phyloP scores from a whole-genome alignment of 345 rosid species.

The Conringia planisiliqua region DNA sequence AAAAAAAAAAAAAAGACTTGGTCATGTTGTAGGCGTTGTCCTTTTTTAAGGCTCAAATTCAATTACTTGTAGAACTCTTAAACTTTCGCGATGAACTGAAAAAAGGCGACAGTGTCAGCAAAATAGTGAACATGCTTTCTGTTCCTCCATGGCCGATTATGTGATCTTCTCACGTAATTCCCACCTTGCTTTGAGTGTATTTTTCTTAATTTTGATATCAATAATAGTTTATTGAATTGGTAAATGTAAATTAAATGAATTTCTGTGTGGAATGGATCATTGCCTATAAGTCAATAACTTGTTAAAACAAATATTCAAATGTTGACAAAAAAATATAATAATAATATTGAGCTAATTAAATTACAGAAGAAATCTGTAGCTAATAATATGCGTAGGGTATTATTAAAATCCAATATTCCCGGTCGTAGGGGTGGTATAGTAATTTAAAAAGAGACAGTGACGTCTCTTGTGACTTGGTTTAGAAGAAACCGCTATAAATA shows the following conservation, averaged over 20 bases:
- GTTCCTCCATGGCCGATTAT: neutral
- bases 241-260: neutral
- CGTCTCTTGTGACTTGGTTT: neutral
- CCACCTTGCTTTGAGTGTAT: neutral
- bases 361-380: neutral
- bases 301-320: neutral
- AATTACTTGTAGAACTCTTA: conserved; percentile 1
- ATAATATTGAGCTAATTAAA: neutral
- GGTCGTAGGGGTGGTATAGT: neutral
- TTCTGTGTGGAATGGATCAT: neutral
- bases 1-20: neutral
- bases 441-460: neutral
- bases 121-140: conserved; percentile 26
- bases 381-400: neutral
- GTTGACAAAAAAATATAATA: neutral
- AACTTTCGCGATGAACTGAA: neutral
- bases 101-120: neutral
- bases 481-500: conserved; percentile 14
- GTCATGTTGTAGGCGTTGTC: conserved; percentile 15
- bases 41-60: neutral
- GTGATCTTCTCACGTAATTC: conserved; percentile 5
- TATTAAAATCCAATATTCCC: neutral
- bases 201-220: neutral
- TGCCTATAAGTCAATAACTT: neutral
- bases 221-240: neutral